phyloP scores from a whole-genome alignment of 208 protist genomes.

The Leishmania lainsoni region DNA sequence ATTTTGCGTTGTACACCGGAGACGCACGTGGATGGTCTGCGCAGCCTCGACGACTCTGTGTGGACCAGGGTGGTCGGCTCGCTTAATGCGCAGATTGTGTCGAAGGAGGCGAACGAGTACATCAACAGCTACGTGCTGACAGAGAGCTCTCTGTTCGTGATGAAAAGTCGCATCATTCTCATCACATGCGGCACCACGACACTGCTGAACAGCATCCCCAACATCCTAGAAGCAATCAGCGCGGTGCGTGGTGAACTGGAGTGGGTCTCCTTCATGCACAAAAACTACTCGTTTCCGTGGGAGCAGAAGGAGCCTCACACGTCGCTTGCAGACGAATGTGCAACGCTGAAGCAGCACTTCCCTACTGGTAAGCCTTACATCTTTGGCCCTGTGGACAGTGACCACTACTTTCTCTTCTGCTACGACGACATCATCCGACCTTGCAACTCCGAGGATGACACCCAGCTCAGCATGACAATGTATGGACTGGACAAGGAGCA shows the following conservation, averaged over 20 bases:
- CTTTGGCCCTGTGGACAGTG: slow-evolving; percentile 89
- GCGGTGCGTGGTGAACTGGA: slow-evolving; percentile 80
- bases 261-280: slow-evolving; percentile 93
- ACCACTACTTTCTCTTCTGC: slow-evolving; percentile 94
- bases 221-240: slow-evolving; percentile 81
- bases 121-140: slow-evolving; percentile 94
- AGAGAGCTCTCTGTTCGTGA: slow-evolving; percentile 95
- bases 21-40: slow-evolving; percentile 73
- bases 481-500: slow-evolving; percentile 84
- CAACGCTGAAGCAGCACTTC: slow-evolving; percentile 79
- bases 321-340: slow-evolving; percentile 80
- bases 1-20: slow-evolving; percentile 70
- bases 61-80: slow-evolving; percentile 77
- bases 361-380: slow-evolving; percentile 87
- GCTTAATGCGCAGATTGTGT: slow-evolving; percentile 89
- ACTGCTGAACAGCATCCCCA: slow-evolving; percentile 87
- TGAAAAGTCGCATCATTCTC: slow-evolving; percentile 86
- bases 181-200: slow-evolving; percentile 96
- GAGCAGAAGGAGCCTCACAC: slow-evolving; percentile 89
- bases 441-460: slow-evolving; percentile 66
- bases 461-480: slow-evolving; percentile 92
- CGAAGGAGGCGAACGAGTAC: slow-evolving; percentile 69
- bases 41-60: slow-evolving; percentile 63
- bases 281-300: slow-evolving; percentile 94
- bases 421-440: slow-evolving; percentile 87